Evolutionary conservation across 2,329 filamentous ascomycete genomes (phyloP).

Genomic region (Aspergillus ibericus): DNA sequence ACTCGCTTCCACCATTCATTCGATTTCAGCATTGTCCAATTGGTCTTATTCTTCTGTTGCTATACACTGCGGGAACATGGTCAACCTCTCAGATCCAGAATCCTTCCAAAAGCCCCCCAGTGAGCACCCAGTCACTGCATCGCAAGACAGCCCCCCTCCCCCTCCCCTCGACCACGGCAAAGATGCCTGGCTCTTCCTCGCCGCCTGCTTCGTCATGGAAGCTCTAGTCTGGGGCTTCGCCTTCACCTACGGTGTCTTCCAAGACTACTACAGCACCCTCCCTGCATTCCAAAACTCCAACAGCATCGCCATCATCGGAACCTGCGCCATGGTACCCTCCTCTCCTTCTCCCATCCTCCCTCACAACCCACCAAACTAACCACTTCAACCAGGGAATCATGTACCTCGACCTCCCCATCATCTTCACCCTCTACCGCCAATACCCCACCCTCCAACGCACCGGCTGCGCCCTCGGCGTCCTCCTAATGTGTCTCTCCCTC

Average conservation of each 20-base stretch:
- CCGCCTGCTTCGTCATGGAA: constrained; percentile 54
- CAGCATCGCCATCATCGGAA: constrained; percentile 26
- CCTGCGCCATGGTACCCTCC: constrained; percentile 22
- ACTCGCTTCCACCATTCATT: too few relatives aligned
- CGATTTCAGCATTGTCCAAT: too few relatives aligned
- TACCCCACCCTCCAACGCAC: constrained; percentile 21
- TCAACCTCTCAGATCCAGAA: background rate
- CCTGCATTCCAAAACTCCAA: constrained; percentile 19
- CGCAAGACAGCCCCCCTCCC: constrained; percentile 9
- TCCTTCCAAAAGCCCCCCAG: background rate
- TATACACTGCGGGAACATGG: too few relatives aligned
- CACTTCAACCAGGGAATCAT: constrained; percentile 22
- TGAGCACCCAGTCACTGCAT: background rate
- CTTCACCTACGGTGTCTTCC: constrained; percentile 24
- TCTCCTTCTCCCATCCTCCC: background rate
- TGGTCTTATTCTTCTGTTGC: too few relatives aligned
- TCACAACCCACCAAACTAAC: background rate
- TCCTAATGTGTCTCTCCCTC: constrained; percentile 25
- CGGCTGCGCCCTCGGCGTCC: constrained; percentile 23
- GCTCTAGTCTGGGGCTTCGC: constrained; percentile 50
- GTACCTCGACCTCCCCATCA: constrained; percentile 25
- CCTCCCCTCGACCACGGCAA: constrained; percentile 40
- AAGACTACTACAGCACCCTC: constrained; percentile 28
- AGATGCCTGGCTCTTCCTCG: constrained; percentile 49
- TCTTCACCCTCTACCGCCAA: constrained; percentile 22